phyloP scores from a whole-genome alignment of 805 yeast species.

The Diddensiella transvaalensis region DNA sequence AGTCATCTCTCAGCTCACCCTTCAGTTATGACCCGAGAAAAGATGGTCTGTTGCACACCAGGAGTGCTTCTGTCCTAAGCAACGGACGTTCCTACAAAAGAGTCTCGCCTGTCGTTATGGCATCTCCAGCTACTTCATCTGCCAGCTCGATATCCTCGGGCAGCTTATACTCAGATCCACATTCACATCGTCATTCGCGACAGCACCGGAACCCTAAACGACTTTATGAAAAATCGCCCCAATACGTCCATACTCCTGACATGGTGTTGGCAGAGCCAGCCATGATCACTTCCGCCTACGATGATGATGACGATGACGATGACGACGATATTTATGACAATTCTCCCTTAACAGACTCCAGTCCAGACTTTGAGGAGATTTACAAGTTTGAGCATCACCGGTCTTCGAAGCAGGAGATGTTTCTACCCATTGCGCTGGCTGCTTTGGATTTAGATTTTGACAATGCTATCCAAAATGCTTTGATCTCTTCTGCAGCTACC shows the following conservation, averaged over 20 bases:
- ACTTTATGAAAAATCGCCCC: slow-evolving; percentile 9
- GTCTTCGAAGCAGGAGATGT: slow-evolving; percentile 5
- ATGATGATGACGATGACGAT: background rate
- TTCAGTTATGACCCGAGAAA: background rate
- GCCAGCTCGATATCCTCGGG: slow-evolving; percentile 1
- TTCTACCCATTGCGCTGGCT: slow-evolving; percentile 13
- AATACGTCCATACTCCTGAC: background rate
- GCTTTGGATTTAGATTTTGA: slow-evolving; percentile 17
- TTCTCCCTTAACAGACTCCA: background rate
- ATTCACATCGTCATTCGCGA: slow-evolving; percentile 1
- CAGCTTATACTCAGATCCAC: slow-evolving; percentile 1
- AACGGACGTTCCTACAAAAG: background rate
- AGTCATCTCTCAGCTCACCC: background rate
- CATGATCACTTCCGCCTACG: background rate
- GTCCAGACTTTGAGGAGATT: background rate
- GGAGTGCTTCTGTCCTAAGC: background rate
- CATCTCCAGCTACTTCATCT: background rate
- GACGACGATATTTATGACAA: background rate
- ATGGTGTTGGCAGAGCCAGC: slow-evolving; percentile 7
- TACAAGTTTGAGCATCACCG: background rate
- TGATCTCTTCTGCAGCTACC: slow-evolving; percentile 4
- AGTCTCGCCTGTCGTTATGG: too few relatives aligned
- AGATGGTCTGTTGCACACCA: too few relatives aligned
- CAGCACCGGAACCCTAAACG: slow-evolving; percentile 1
- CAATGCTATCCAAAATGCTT: slow-evolving; percentile 7